Evolutionary conservation across 1,139 yeast species (phyloP).

Genomic region (Geotrichum fermentans): DNA sequence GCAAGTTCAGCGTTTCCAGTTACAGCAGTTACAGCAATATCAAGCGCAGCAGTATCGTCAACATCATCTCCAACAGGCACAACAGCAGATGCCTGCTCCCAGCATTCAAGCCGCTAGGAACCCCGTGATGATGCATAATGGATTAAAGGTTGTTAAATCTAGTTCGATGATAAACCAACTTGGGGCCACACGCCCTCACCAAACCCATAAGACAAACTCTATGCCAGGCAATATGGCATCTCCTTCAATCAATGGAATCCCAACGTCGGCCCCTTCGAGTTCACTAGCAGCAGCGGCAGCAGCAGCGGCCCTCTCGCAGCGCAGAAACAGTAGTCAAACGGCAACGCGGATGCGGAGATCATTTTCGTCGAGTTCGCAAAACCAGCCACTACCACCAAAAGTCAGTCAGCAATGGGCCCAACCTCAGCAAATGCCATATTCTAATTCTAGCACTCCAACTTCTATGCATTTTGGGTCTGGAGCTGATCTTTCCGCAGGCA

Average conservation of each 20-base stretch:
- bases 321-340: conserved; percentile 10
- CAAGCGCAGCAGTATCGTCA: conserved; percentile 14
- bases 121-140: background rate
- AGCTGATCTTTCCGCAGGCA: conserved; percentile 7
- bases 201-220: background rate
- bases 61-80: conserved; percentile 18
- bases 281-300: conserved; percentile 18
- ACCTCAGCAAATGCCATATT: background rate
- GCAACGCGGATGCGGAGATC: conserved; percentile 12
- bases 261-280: background rate
- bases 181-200: background rate
- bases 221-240: background rate
- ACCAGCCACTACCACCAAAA: background rate
- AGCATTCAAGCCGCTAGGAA: background rate
- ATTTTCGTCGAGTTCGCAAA: conserved; percentile 8
- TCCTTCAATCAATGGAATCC: background rate
- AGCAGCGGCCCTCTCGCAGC: conserved; percentile 14
- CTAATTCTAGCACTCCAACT: background rate
- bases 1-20: background rate
- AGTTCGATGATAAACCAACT: conserved; percentile 1
- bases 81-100: conserved; percentile 14
- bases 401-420: conserved; percentile 1
- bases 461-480: conserved; percentile 4
- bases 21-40: background rate
- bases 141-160: conserved; percentile 2